Percentiles rank a stretch among this genome's conserved stretches.
These are phyloP conservation scores for Haplosporangium sp. DNA, from an alignment of 371 early-diverging fungal species.

Conservation along the genomic window DNA sequence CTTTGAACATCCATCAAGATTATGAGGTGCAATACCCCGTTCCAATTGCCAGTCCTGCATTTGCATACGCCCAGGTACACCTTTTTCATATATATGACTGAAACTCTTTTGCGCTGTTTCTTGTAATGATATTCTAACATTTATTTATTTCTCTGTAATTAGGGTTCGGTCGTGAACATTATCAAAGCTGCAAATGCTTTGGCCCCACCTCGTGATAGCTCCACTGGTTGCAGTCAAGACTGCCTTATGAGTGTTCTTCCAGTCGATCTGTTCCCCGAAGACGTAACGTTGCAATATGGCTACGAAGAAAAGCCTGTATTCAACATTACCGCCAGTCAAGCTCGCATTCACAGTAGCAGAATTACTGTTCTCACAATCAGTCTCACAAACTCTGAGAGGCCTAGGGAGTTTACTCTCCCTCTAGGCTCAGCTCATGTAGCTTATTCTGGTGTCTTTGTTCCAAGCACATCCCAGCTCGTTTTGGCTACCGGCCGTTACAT, in stretches of 20 bases:
- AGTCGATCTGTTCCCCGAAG: conserved; percentile 17
- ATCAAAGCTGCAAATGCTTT: conserved; percentile 17
- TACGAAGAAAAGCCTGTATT: conserved; percentile 12
- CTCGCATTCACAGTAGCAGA: conserved; percentile 15
- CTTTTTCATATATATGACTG: neutral
- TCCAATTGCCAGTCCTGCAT: conserved; percentile 9
- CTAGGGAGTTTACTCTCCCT: conserved; percentile 7
- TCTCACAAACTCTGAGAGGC: neutral
- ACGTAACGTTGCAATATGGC: conserved; percentile 10
- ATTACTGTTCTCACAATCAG: conserved; percentile 16
- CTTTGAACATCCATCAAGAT: conserved; percentile 16
- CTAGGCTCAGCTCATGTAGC: conserved; percentile 11
- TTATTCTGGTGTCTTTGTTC: conserved; percentile 18
- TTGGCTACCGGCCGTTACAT: conserved; percentile 20
- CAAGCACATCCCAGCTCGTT: conserved; percentile 13
- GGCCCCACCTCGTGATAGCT: conserved; percentile 7
- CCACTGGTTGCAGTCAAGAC: neutral
- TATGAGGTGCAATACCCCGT: conserved; percentile 20
- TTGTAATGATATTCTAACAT: no score
- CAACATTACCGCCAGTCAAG: conserved; percentile 7
- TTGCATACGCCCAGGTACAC: conserved; percentile 19
- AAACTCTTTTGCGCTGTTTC: no score
- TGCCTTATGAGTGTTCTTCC: conserved; percentile 11
- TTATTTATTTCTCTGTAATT: neutral
- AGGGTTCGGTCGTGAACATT: conserved; percentile 29